phyloP scores from a whole-genome alignment of 2,329 filamentous ascomycete species.

The Cladophialophora exuberans region DNA sequence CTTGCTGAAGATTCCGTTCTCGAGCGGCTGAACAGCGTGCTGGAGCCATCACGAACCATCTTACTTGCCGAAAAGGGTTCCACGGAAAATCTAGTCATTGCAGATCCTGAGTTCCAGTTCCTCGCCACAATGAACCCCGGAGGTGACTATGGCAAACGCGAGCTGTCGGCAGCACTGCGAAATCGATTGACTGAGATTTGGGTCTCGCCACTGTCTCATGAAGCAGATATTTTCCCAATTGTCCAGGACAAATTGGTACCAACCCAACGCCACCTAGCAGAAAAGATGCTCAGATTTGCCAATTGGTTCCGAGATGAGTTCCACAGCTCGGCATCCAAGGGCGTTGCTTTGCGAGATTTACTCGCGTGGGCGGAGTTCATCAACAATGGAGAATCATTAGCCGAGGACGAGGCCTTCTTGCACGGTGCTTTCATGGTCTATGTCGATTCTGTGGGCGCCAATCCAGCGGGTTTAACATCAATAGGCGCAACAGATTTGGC shows the following conservation, averaged over 20 bases:
- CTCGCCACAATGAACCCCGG: slow-evolving; percentile 99
- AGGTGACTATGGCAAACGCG: slow-evolving; percentile 96
- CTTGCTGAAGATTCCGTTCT: slow-evolving; percentile 96
- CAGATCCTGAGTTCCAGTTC: slow-evolving; percentile 83
- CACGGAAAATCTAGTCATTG: slow-evolving; percentile 77
- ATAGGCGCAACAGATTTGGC: slow-evolving; percentile 70
- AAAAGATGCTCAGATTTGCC: slow-evolving; percentile 80
- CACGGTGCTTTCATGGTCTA: slow-evolving; percentile 96
- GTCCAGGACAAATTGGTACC: slow-evolving; percentile 72
- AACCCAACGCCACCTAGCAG: slow-evolving; percentile 61
- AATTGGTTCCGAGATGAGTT: slow-evolving; percentile 87
- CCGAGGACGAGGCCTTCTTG: slow-evolving; percentile 60
- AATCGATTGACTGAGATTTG: slow-evolving; percentile 99
- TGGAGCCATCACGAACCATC: slow-evolving; percentile 84
- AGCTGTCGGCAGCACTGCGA: slow-evolving; percentile 89
- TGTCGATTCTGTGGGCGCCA: slow-evolving; percentile 91
- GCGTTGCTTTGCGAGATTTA: slow-evolving; percentile 88
- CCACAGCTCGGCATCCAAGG: slow-evolving; percentile 73
- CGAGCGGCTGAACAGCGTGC: slow-evolving; percentile 92
- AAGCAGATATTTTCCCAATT: slow-evolving; percentile 85
- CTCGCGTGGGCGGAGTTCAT: slow-evolving; percentile 93
- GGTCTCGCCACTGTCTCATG: slow-evolving; percentile 85
- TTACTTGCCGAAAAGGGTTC: slow-evolving; percentile 92
- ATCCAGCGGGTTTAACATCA: slow-evolving; percentile 84
- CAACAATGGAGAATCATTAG: slow-evolving; percentile 63